Evolutionary conservation across 768 basidiomycete genomes (phyloP).

Genomic region (Pulveroboletus ravenelii): DNA sequence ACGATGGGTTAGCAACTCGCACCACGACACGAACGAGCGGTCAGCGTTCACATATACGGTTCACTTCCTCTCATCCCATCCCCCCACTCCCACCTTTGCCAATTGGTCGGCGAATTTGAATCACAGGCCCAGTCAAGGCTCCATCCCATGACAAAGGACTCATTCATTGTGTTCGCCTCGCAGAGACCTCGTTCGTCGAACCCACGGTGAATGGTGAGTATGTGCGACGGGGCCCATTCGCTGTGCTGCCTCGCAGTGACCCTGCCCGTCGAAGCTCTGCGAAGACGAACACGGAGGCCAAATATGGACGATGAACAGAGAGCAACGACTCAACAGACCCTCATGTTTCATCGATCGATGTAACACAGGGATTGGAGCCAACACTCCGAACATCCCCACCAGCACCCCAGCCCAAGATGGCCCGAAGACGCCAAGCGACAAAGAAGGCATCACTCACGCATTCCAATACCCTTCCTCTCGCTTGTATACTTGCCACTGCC

Average conservation of each 20-base stretch:
- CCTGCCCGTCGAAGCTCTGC: constrained; percentile 13
- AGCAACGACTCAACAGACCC: constrained; percentile 2
- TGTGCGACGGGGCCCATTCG: neutral
- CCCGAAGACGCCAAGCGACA: neutral
- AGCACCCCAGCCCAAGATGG: neutral
- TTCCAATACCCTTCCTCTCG: constrained; percentile 65
- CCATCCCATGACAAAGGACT: constrained; percentile 2
- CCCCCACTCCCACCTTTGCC: neutral
- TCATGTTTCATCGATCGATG: constrained; percentile 16
- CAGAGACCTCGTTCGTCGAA: constrained; percentile 11
- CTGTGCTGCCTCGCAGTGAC: constrained; percentile 18
- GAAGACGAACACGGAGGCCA: neutral
- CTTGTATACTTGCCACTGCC: constrained; percentile 54
- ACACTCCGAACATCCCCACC: neutral
- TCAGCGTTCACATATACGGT: constrained; percentile 2
- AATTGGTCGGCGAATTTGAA: constrained; percentile 3
- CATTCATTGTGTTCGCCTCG: constrained; percentile 17
- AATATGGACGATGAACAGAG: constrained; percentile 12
- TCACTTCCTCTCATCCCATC: neutral
- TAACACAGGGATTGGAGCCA: neutral
- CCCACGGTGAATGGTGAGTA: constrained; percentile 7
- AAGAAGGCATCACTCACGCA: constrained; percentile 36
- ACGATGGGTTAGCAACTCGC: constrained; percentile 14
- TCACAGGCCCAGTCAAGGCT: neutral
- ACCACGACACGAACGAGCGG: constrained; percentile 6